Evolutionary conservation across 192 early-diverging fungal genomes (phyloP).

Genomic region (Lunasporangiospora selenospora): DNA sequence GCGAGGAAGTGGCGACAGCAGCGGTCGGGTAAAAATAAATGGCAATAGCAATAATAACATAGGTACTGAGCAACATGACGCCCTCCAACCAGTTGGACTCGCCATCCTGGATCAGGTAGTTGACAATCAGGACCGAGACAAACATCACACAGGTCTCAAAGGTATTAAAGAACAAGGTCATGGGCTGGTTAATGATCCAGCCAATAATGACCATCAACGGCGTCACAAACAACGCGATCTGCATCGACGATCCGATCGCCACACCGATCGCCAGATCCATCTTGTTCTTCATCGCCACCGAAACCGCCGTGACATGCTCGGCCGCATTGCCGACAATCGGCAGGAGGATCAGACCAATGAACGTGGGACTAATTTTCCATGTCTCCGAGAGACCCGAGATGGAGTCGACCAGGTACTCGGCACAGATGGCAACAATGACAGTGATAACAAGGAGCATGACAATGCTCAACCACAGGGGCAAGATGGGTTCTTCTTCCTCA

Average conservation of each 20-base stretch:
- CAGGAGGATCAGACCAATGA: conserved; percentile 92
- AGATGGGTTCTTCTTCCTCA: conserved; percentile 63
- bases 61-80: conserved; percentile 81
- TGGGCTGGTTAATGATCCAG: conserved; percentile 73
- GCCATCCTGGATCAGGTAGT: conserved; percentile 84
- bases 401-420: conserved; percentile 81
- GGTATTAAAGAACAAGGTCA: conserved; percentile 84
- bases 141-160: conserved; percentile 88
- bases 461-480: conserved; percentile 64
- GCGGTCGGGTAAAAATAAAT: conserved; percentile 74
- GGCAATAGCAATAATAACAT: conserved; percentile 83
- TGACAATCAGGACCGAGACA: conserved; percentile 84
- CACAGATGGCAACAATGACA: conserved; percentile 75
- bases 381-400: conserved; percentile 72
- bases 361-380: conserved; percentile 77
- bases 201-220: conserved; percentile 81
- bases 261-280: conserved; percentile 83
- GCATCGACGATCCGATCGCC: conserved; percentile 83
- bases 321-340: conserved; percentile 90
- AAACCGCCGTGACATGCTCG: conserved; percentile 81
- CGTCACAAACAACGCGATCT: conserved; percentile 84
- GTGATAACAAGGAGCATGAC: conserved; percentile 66
- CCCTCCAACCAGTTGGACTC: conserved; percentile 95
- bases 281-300: conserved; percentile 88
- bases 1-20: background rate